phyloP scores from a whole-genome alignment of 2,329 filamentous ascomycete genomes.

The Acephala macrosclerotiorum region DNA sequence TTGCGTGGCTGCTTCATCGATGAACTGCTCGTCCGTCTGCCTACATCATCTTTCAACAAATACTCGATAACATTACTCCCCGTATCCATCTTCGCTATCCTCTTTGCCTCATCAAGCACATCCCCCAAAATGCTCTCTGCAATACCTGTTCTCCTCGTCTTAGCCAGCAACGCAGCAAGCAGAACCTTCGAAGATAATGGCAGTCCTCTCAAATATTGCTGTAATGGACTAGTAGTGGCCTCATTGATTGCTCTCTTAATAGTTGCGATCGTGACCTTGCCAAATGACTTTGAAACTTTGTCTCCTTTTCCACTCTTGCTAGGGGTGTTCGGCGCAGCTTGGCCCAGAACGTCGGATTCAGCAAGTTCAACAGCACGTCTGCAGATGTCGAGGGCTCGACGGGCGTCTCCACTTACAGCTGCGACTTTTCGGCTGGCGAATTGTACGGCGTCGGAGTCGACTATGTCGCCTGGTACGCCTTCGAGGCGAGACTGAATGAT shows the following conservation, averaged over 20 bases:
- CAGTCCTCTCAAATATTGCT: constrained; percentile 84
- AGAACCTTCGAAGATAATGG: constrained; percentile 86
- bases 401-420: constrained; percentile 92
- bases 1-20: constrained; percentile 25
- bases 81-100: constrained; percentile 68
- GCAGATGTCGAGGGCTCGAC: constrained; percentile 93
- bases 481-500: constrained; percentile 95
- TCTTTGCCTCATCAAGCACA: constrained; percentile 84
- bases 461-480: constrained; percentile 86
- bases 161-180: constrained; percentile 80
- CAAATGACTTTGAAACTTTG: constrained; percentile 40
- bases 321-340: constrained; percentile 60
- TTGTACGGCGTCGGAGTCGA: constrained; percentile 92
- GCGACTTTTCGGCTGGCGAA: constrained; percentile 97
- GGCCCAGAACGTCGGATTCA: constrained; percentile 68
- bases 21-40: constrained; percentile 7
- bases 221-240: constrained; percentile 89
- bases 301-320: constrained; percentile 57
- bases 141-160: constrained; percentile 82
- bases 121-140: constrained; percentile 89
- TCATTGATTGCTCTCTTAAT: constrained; percentile 96
- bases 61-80: constrained; percentile 66
- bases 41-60: constrained; percentile 47
- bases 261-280: constrained; percentile 86
- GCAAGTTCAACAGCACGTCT: constrained; percentile 93